phyloP scores from a whole-genome alignment of 805 yeast genomes.

The Priceomyces castillae region DNA sequence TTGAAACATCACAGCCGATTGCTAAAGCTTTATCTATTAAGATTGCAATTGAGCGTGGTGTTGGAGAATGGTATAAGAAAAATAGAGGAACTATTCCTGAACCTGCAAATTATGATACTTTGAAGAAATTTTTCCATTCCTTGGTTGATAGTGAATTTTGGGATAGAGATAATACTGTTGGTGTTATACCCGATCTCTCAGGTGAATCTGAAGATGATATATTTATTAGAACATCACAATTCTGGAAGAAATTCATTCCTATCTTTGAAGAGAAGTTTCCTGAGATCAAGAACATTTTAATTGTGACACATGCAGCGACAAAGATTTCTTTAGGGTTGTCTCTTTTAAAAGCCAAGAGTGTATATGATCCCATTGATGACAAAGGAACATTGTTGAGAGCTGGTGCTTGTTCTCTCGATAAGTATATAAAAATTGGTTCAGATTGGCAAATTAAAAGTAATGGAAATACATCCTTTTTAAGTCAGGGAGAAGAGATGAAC shows the following conservation, averaged over 20 bases:
- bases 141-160: conserved; percentile 33
- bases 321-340: conserved; percentile 86
- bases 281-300: conserved; percentile 55
- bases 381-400: conserved; percentile 50
- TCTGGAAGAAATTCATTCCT: conserved; percentile 57
- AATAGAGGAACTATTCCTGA: conserved; percentile 64
- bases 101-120: conserved; percentile 54
- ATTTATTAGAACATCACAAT: conserved; percentile 54
- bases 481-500: conserved; percentile 86
- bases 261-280: conserved; percentile 58
- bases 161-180: conserved; percentile 51
- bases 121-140: conserved; percentile 53
- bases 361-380: conserved; percentile 50
- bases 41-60: conserved; percentile 71
- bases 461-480: conserved; percentile 70
- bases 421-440: conserved; percentile 33
- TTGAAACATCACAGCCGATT: conserved; percentile 75
- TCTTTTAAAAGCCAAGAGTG: conserved; percentile 50
- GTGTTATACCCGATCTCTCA: conserved; percentile 53
- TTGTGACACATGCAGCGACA: conserved; percentile 93
- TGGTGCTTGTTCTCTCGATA: conserved; percentile 83
- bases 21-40: conserved; percentile 57
- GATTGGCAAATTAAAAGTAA: conserved; percentile 65
- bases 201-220: conserved; percentile 82
- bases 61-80: conserved; percentile 91